phyloP scores from a whole-genome alignment of 73 alveolate species.

The Stentor roeselii region DNA sequence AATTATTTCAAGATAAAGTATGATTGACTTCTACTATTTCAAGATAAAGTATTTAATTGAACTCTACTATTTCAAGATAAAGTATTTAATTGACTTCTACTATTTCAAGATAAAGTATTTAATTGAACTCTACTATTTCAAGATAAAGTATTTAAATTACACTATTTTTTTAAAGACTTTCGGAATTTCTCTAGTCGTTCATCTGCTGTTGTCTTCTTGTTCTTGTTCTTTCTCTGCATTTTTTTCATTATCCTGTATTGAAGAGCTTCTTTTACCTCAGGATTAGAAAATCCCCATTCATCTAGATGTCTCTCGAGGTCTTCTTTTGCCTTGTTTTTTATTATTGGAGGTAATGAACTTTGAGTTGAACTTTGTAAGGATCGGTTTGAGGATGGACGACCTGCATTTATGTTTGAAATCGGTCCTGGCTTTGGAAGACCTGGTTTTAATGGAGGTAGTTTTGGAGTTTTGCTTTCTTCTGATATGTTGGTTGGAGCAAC shows the following conservation, averaged over 20 bases:
- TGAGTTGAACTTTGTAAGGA: background rate
- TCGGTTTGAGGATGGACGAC: background rate
- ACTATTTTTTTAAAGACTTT: no score
- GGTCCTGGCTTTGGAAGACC: background rate
- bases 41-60: no score
- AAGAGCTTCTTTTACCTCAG: background rate
- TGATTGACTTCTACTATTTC: no score
- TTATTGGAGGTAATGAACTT: conserved; percentile 7
- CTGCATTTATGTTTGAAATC: background rate
- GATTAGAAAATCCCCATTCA: conserved; percentile 15
- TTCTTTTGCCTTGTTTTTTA: background rate
- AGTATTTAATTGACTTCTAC: no score
- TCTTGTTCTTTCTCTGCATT: background rate
- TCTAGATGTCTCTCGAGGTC: background rate
- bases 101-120: no score
- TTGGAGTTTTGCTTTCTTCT: conserved; percentile 22
- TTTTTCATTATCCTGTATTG: background rate
- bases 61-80: no score
- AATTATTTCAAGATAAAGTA: no score
- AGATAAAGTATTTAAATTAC: no score
- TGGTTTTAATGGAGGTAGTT: conserved; percentile 18
- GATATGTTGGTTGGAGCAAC: no score
- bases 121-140: no score
- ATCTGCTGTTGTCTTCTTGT: conserved; percentile 8
- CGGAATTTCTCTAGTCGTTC: conserved; percentile 14